Percentiles rank a stretch among this genome's conserved stretches.
Conservation (phyloP, 106 monocot genomes). For the Posidonia australis region DNA sequence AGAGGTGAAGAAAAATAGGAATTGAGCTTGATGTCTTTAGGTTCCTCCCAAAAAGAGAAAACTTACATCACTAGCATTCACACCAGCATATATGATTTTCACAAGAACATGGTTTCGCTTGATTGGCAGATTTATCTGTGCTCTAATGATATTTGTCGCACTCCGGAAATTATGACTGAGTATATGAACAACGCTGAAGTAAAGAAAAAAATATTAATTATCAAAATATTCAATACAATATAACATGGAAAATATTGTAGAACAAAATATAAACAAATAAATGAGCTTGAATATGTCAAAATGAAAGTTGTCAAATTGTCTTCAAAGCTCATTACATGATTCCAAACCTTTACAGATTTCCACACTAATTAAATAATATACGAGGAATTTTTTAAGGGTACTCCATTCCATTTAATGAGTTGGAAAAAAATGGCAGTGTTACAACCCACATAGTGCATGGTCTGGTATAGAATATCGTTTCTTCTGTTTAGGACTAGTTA, state of each 20-base stretch:
- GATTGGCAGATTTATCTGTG: conserved; percentile 47
- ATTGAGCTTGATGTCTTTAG: background rate
- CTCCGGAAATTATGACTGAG: conserved; percentile 67
- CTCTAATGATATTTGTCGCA: conserved; percentile 60
- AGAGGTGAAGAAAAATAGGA: background rate
- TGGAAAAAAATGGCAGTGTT: no score
- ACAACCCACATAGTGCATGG: no score
- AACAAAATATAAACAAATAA: no score
- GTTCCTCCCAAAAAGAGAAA: background rate
- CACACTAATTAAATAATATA: no score
- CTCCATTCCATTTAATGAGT: no score
- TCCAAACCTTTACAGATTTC: background rate
- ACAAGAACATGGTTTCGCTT: conserved; percentile 68
- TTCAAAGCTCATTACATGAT: no score
- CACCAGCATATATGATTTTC: conserved; percentile 95
- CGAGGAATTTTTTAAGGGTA: no score
- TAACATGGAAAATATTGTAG: no score
- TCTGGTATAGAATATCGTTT: no score
- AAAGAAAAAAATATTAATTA: background rate
- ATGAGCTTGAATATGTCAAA: background rate
- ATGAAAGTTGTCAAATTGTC: background rate
- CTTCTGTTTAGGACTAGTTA: no score
- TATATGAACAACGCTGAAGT: conserved; percentile 72
- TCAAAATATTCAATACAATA: background rate
- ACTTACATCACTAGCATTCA: conserved; percentile 99